Conservation (phyloP, 2,329 filamentous ascomycete genomes). For the Elsinoe necatrix region DNA sequence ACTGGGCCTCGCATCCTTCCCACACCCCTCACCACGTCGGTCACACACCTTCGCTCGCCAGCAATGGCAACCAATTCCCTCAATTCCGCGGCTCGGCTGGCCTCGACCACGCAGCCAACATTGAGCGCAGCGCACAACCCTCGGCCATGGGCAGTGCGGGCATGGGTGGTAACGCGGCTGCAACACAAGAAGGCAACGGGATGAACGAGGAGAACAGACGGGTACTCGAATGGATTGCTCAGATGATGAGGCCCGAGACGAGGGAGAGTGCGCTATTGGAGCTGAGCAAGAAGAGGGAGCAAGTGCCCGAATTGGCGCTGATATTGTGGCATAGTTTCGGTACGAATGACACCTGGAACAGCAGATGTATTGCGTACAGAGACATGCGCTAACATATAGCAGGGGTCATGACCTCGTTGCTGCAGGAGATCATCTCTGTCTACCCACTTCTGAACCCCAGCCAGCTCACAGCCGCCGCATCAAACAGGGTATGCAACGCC, state of each 20-base stretch:
- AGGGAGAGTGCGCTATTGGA: slow-evolving; percentile 88
- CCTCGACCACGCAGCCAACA: slow-evolving; percentile 10
- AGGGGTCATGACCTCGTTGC: slow-evolving; percentile 96
- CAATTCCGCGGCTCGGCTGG: slow-evolving; percentile 14
- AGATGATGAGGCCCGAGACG: slow-evolving; percentile 77
- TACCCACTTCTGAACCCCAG: slow-evolving; percentile 95
- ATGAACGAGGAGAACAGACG: slow-evolving; percentile 74
- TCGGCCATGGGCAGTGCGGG: neutral
- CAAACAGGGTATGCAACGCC: slow-evolving; percentile 94
- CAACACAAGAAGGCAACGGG: slow-evolving; percentile 20
- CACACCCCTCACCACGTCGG: slow-evolving; percentile 17
- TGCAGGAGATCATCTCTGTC: slow-evolving; percentile 98
- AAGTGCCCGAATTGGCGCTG: slow-evolving; percentile 89
- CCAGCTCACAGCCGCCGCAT: slow-evolving; percentile 93
- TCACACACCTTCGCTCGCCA: slow-evolving; percentile 32
- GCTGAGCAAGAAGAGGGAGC: slow-evolving; percentile 96
- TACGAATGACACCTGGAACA: slow-evolving; percentile 38
- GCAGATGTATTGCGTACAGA: neutral
- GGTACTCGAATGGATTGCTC: slow-evolving; percentile 87
- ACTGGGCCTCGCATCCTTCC: slow-evolving; percentile 38
- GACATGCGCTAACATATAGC: slow-evolving; percentile 23
- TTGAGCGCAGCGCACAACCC: slow-evolving; percentile 4
- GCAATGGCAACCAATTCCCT: slow-evolving; percentile 25
- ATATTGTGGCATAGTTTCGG: slow-evolving; percentile 99
- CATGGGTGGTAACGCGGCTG: slow-evolving; percentile 19